Conservation (phyloP, 2,329 filamentous ascomycete genomes). For the Rhynchosporium agropyri region DNA sequence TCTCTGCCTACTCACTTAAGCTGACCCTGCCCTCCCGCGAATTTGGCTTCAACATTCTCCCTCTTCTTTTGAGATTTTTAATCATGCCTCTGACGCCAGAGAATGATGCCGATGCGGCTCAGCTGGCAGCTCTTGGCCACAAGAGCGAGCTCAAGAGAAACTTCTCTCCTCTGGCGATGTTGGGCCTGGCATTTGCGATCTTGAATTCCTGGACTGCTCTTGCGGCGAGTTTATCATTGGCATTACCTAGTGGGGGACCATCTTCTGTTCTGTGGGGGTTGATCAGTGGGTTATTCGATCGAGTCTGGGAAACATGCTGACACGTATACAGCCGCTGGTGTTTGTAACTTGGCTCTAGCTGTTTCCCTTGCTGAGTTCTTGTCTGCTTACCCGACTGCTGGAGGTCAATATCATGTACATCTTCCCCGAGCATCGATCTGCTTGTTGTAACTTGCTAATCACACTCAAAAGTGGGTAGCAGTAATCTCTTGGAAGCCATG, state of each 20-base stretch:
- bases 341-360: slow-evolving; percentile 55
- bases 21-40: background rate
- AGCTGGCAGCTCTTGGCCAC: slow-evolving; percentile 55
- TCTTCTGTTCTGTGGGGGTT: slow-evolving; percentile 75
- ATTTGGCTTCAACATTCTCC: background rate
- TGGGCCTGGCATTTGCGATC: slow-evolving; percentile 61
- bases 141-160: slow-evolving; percentile 54
- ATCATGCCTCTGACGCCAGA: slow-evolving; percentile 18
- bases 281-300: slow-evolving; percentile 46
- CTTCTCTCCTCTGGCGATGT: slow-evolving; percentile 59
- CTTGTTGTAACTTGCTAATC: background rate
- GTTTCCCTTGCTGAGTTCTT: slow-evolving; percentile 62
- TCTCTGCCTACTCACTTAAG: background rate
- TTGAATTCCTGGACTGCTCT: slow-evolving; percentile 61
- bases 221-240: slow-evolving; percentile 49
- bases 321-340: slow-evolving; percentile 55
- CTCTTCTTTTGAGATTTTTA: background rate
- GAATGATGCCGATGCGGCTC: slow-evolving; percentile 40
- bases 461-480: slow-evolving; percentile 50
- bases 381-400: slow-evolving; percentile 56
- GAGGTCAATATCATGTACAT: slow-evolving; percentile 53
- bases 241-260: slow-evolving; percentile 71
- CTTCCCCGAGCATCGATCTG: background rate
- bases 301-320: slow-evolving; percentile 52
- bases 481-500: slow-evolving; percentile 53